Base-by-base conservation (phyloP, 345 rosid species). In the Ailanthus altissimus region DNA sequence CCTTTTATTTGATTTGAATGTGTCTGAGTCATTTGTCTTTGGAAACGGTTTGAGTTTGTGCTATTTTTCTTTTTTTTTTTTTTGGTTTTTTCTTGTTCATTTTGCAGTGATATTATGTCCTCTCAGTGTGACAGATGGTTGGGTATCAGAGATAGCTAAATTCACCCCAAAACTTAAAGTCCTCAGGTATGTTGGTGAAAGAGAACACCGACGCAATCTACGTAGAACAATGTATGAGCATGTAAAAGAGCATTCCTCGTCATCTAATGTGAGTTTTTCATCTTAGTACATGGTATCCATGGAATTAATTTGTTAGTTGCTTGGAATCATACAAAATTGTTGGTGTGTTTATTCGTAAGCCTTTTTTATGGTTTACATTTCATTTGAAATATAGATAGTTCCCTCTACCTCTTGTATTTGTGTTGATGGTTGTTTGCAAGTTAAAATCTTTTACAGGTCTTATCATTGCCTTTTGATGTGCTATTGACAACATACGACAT, bases 91-190 rank as follows among this genome's bases (percentile, higher is more conserved):
- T n/a, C n/a, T n/a, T 16, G 43, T 79, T 51, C 66, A 49, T 9
- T 70, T 69, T 82, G 83, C 84, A 94, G 96, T 94, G 89, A 90
- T 92, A 45, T 67, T 94, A 61, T 94, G 96, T 81, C 97, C 97
- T 62, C 85, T 94, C 42, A 94, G 98, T 20, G 97, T 94, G 75
- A 91, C 89, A 13, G 97, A 90, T 83, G 92, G 97, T 62, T 94
- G 97, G 98, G 79, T 90, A 56, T 86, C 91, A 26, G 93, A 94
- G 86, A 88, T 90, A 50, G 80, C 57, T 76, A 91, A 88, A 78
- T 94, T 94, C 78, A 80, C 92, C 65, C 96, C 97, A 49, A 83
- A 77, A 67, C 75, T 94, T 46, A 66, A 83, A 83, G 87, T 87
- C 79, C 83, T 94, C 76, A 89, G 86, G 61, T 94, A 92, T 86